Evolutionary conservation across 805 yeast species (phyloP).

Genomic region (Hemisphaericaspora nanyangensis): DNA sequence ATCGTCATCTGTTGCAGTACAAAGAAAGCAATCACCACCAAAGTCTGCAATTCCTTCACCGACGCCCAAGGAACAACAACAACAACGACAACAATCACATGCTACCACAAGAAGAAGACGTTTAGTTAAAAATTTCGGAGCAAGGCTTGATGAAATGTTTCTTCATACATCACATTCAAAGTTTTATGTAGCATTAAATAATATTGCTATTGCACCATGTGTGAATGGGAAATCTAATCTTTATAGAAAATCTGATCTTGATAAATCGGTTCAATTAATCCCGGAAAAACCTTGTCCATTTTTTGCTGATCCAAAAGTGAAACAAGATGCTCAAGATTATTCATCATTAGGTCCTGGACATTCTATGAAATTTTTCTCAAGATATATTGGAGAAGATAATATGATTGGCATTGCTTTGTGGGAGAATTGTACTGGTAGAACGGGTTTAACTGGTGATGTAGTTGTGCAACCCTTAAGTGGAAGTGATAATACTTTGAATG

Average conservation of each 20-base stretch:
- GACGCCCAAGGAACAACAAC: not conserved
- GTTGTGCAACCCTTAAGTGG: constrained; percentile 67
- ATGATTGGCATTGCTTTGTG: constrained; percentile 87
- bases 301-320: constrained; percentile 27
- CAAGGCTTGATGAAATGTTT: constrained; percentile 80
- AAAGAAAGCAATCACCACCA: not conserved
- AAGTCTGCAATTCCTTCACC: constrained; percentile 1
- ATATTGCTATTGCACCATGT: constrained; percentile 76
- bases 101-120: not conserved
- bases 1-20: not conserved
- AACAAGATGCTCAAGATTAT: constrained; percentile 24
- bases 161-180: constrained; percentile 79
- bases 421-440: constrained; percentile 61
- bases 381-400: constrained; percentile 87
- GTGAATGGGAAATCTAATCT: constrained; percentile 87
- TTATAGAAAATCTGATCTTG: constrained; percentile 65
- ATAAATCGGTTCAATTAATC: constrained; percentile 47
- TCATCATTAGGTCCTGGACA: constrained; percentile 33
- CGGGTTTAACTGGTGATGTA: constrained; percentile 74
- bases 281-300: constrained; percentile 20
- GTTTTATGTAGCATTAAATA: constrained; percentile 76
- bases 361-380: constrained; percentile 68
- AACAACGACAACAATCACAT: not conserved
- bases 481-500: constrained; percentile 40
- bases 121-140: constrained; percentile 43